Percentiles rank a stretch among this genome's conserved stretches.
These are phyloP conservation scores for Heliosperma pusillum DNA, from an alignment of 148 eudicot species.

Conservation along the genomic window DNA sequence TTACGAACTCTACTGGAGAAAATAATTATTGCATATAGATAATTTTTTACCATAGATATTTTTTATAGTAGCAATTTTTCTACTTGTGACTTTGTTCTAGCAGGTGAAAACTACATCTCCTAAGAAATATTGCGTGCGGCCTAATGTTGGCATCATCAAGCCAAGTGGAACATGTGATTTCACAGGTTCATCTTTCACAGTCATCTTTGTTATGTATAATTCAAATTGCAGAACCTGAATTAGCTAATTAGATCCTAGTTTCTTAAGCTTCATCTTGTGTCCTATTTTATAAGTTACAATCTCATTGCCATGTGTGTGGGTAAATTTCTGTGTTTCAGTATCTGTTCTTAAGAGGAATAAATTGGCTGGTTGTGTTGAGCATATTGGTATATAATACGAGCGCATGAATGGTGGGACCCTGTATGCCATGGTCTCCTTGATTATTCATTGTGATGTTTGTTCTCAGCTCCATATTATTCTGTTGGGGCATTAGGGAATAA, in stretches of 20 bases:
- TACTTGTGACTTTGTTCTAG: constrained; percentile 7
- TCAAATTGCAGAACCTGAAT: constrained; percentile 4
- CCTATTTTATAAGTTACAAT: neutral
- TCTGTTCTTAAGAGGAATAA: neutral
- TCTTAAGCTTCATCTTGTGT: neutral
- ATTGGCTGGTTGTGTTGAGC: neutral
- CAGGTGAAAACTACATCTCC: constrained; percentile 41
- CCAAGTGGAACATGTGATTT: constrained; percentile 52
- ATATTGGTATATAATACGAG: too few species aligned
- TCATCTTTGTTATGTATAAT: neutral
- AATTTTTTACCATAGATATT: neutral
- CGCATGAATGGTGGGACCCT: neutral
- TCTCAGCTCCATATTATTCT: neutral
- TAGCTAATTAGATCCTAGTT: neutral
- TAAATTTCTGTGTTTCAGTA: neutral
- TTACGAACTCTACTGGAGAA: neutral
- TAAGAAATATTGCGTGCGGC: constrained; percentile 66
- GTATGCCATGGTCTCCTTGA: neutral
- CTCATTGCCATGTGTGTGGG: neutral
- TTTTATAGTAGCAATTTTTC: neutral
- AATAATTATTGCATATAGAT: neutral
- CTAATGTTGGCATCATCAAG: constrained; percentile 34
- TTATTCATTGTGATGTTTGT: neutral
- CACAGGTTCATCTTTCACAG: constrained; percentile 35
- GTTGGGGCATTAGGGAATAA: neutral